Evolutionary conservation across 371 early-diverging fungal genomes (phyloP).

Genomic region (Syncephalastrum sp.): DNA sequence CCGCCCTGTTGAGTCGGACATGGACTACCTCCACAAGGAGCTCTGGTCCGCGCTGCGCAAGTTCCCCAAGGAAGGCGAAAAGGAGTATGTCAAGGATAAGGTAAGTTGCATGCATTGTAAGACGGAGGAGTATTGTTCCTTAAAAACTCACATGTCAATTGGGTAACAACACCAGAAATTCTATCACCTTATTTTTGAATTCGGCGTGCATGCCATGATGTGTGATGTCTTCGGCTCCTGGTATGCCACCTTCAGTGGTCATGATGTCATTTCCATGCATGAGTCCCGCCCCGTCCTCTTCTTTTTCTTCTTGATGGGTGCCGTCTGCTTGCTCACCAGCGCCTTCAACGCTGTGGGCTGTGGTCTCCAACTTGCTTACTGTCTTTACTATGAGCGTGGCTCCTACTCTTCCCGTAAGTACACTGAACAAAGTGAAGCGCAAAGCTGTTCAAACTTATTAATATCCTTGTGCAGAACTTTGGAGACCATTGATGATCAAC

Average conservation of each 20-base stretch:
- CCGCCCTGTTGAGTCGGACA: conserved; percentile 22
- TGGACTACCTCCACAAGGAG: conserved; percentile 26
- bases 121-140: neutral
- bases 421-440: neutral
- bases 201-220: conserved; percentile 13
- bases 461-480: conserved; percentile 29
- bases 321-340: conserved; percentile 18
- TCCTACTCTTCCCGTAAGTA: conserved; percentile 36
- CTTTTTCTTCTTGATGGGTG: conserved; percentile 20
- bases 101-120: conserved; percentile 8
- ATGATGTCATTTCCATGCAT: conserved; percentile 17
- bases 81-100: conserved; percentile 34
- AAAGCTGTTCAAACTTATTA: neutral
- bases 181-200: conserved; percentile 27
- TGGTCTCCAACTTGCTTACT: conserved; percentile 28
- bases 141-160: neutral
- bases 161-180: conserved; percentile 25
- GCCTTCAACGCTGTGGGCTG: conserved; percentile 33
- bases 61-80: conserved; percentile 28
- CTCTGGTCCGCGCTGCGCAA: conserved; percentile 37
- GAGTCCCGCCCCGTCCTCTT: conserved; percentile 20
- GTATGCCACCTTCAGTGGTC: conserved; percentile 20
- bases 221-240: conserved; percentile 29
- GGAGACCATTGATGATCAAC: conserved; percentile 31
- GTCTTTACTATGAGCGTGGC: conserved; percentile 30